These are phyloP conservation scores for Micromonas pusilla DNA, from an alignment of 139 green algal species.

Conservation along the genomic window DNA sequence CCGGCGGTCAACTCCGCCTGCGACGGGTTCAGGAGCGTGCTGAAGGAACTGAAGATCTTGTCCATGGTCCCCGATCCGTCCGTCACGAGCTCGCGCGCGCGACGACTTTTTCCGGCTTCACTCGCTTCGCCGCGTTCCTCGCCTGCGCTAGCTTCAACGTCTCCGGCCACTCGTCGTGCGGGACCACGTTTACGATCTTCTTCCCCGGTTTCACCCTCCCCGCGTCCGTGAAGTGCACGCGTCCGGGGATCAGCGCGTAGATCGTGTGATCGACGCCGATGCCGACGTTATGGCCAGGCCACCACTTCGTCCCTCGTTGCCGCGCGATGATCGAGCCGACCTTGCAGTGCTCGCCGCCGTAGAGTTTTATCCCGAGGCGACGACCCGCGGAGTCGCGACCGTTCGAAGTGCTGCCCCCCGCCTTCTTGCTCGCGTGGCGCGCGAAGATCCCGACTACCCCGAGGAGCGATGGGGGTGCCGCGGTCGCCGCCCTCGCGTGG, in stretches of 20 bases:
- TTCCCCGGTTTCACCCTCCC: conserved; percentile 10
- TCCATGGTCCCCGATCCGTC: too few species aligned
- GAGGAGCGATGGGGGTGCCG: background rate
- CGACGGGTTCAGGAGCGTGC: background rate
- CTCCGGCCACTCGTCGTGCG: background rate
- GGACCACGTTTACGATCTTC: conserved; percentile 28
- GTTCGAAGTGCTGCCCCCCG: conserved; percentile 74
- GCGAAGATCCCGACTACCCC: background rate
- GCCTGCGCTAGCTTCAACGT: background rate
- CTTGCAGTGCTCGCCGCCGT: conserved; percentile 51
- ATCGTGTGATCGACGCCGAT: conserved; percentile 73
- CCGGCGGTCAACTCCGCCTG: conserved; percentile 6
- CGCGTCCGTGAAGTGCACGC: conserved; percentile 55
- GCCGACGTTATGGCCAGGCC: conserved; percentile 53
- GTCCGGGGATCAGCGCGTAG: conserved; percentile 62
- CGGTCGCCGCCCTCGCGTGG: too few species aligned
- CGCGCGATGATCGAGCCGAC: conserved; percentile 87
- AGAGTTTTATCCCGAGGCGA: conserved; percentile 84
- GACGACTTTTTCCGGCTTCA: background rate
- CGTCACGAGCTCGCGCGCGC: too few species aligned
- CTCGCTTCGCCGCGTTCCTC: background rate
- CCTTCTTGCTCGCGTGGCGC: conserved; percentile 65
- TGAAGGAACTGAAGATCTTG: too few species aligned
- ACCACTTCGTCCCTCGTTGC: conserved; percentile 83
- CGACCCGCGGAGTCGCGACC: conserved; percentile 73